Base-by-base conservation (phyloP, 2,329 filamentous ascomycete species). In the Ophiostoma tasmaniense region DNA sequence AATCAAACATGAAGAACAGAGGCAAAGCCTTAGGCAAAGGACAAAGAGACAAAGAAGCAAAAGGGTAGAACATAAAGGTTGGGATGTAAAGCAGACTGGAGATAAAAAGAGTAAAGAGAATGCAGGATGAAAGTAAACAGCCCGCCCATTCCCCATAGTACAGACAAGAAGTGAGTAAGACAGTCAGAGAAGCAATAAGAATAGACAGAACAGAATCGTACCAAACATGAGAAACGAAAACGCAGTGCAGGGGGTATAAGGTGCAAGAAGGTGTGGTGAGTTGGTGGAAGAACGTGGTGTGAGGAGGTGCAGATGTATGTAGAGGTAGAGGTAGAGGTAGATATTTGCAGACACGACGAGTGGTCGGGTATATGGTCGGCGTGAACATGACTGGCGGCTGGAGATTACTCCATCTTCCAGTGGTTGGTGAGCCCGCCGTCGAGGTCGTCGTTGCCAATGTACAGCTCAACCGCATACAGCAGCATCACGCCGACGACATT, bases 401-500 rank as follows among this genome's bases (percentile, higher is more conserved):
- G 1, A 28, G 62, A 10, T 17, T 45, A 70, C 64, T 97, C 94
- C 28, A 89, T 90, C 82, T 98, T 98, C 93, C 94, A 98, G 78
- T 98, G 94, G 52, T 87, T 87, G 3, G 88, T 88, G 69, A 92
- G 78, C 37, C 86, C 83, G 39, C 86, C 84, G 74, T 96, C 91
- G 66, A 91, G 85, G 75, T 96, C 91, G 68, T 91, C 90, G 73
- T 90, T 90, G 28, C 92, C 91, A 13, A 98, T 85, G 75, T 93
- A 94, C 68, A 98, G 81, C 79, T 99, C 95, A 61, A 98, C 84
- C 3, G 92, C 90, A 77, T 99, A 99, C 20, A 98, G 80, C 7
- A 85, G 85, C 90, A 98, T 96, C 0, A 93, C 97, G 66, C 89
- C 88, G 6, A 89, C 91, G 59, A 98, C 84, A 74, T 99, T 99